Evolutionary conservation across 352 stramenopile species (phyloP).

Genomic region (Globisporangium middletonii): DNA sequence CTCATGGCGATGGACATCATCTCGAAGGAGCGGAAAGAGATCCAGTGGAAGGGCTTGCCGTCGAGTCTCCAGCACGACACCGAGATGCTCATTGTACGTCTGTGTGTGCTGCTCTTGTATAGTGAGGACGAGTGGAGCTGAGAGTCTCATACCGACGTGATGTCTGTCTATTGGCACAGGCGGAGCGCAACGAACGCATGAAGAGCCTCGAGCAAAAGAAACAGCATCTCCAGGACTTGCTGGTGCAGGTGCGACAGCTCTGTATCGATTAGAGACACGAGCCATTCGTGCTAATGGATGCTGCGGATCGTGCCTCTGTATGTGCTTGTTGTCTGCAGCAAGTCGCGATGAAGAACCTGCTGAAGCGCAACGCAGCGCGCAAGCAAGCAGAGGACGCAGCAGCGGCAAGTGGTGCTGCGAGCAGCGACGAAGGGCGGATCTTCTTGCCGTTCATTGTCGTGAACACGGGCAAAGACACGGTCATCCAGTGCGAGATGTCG

Average conservation of each 20-base stretch:
- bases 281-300: no score
- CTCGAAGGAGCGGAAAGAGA: conserved; percentile 94
- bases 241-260: conserved; percentile 65
- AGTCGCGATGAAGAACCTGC: conserved; percentile 93
- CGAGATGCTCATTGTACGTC: conserved; percentile 71
- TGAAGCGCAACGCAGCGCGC: conserved; percentile 81
- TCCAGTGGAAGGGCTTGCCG: conserved; percentile 78
- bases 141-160: neutral
- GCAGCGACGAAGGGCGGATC: conserved; percentile 77
- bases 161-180: conserved; percentile 20
- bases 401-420: neutral
- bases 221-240: conserved; percentile 88
- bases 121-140: neutral
- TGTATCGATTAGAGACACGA: neutral
- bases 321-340: conserved; percentile 34
- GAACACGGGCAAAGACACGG: conserved; percentile 91
- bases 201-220: conserved; percentile 86
- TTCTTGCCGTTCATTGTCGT: conserved; percentile 97
- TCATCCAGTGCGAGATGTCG: conserved; percentile 97
- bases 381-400: conserved; percentile 38
- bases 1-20: conserved; percentile 99
- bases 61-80: conserved; percentile 84
- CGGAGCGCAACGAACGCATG: conserved; percentile 65
- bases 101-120: neutral
- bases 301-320: no score